Evolutionary conservation across 1,284 basidiomycete species (phyloP).

Genomic region (Puccinia sorghi): DNA sequence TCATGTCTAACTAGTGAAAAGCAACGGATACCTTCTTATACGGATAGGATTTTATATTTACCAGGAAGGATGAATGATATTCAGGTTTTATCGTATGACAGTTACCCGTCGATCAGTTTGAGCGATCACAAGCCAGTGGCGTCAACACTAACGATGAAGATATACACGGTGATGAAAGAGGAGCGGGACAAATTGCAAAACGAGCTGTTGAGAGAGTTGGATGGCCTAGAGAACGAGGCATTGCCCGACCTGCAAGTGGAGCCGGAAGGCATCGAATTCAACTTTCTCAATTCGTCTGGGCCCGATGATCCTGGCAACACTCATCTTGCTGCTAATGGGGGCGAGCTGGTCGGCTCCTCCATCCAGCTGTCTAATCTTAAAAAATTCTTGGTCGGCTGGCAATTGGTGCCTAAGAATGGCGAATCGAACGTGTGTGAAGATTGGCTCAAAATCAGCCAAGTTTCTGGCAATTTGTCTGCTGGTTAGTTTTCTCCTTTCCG

Average conservation of each 20-base stretch:
- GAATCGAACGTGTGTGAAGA: constrained; percentile 37
- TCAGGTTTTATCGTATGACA: constrained; percentile 33
- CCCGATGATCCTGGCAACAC: not conserved
- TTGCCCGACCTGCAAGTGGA: constrained; percentile 31
- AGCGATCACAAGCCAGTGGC: constrained; percentile 49
- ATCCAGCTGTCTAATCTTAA: constrained; percentile 34
- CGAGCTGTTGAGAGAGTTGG: constrained; percentile 35
- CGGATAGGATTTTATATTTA: constrained; percentile 41
- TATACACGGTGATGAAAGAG: constrained; percentile 24
- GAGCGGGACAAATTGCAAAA: constrained; percentile 9
- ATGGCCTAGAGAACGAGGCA: constrained; percentile 43
- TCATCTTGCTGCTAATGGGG: constrained; percentile 12
- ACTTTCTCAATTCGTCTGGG: constrained; percentile 8
- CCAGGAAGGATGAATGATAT: constrained; percentile 39
- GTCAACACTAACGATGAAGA: constrained; percentile 2
- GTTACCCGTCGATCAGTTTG: constrained; percentile 17
- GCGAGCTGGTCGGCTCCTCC: constrained; percentile 11
- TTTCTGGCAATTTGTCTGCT: constrained; percentile 13
- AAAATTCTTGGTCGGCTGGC: constrained; percentile 32
- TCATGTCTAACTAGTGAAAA: constrained; percentile 27
- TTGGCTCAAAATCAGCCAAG: constrained; percentile 48
- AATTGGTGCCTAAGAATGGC: constrained; percentile 40
- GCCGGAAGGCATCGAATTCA: constrained; percentile 25
- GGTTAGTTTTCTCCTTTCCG: constrained; percentile 15
- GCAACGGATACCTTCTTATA: constrained; percentile 40